Evolutionary conservation across 1,284 basidiomycete genomes (phyloP).

Genomic region (Cutaneotrichosporon cutaneum): DNA sequence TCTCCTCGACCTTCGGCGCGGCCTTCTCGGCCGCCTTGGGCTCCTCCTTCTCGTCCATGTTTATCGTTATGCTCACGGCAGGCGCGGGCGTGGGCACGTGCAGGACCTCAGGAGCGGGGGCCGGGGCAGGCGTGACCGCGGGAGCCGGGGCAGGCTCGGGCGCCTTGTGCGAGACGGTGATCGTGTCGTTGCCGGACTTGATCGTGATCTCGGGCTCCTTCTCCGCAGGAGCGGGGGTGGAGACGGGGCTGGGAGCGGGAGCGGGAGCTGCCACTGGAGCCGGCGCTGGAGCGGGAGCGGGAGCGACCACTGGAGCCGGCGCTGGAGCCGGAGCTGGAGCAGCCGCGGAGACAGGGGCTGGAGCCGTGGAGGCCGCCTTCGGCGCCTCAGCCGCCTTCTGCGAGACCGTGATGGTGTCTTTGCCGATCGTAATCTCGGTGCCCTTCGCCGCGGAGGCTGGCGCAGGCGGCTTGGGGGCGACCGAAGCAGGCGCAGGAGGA

Average conservation of each 20-base stretch:
- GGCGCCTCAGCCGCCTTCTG: neutral
- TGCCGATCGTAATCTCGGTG: neutral
- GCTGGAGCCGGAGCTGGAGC: neutral
- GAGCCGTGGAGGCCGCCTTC: neutral
- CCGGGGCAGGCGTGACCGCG: neutral
- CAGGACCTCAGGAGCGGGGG: neutral
- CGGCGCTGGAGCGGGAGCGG: no score
- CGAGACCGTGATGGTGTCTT: neutral
- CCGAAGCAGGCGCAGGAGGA: neutral
- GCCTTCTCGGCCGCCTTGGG: slow-evolving; percentile 4
- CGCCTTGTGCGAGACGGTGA: neutral
- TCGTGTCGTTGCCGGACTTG: neutral
- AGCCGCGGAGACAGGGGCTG: neutral
- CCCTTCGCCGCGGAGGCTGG: neutral
- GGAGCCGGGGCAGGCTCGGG: neutral
- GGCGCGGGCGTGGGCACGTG: neutral
- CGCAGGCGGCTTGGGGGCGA: neutral
- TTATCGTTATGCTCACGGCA: neutral
- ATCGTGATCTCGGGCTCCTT: neutral
- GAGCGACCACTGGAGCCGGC: neutral
- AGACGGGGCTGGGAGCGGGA: neutral
- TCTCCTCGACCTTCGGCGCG: neutral
- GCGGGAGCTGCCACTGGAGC: neutral
- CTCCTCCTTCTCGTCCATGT: neutral
- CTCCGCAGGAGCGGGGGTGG: neutral